Evolutionary conservation across 2,329 filamentous ascomycete genomes (phyloP), one percentile per base, ranked within the genome.

Genomic region (Fusarium ambrosium): DNA sequence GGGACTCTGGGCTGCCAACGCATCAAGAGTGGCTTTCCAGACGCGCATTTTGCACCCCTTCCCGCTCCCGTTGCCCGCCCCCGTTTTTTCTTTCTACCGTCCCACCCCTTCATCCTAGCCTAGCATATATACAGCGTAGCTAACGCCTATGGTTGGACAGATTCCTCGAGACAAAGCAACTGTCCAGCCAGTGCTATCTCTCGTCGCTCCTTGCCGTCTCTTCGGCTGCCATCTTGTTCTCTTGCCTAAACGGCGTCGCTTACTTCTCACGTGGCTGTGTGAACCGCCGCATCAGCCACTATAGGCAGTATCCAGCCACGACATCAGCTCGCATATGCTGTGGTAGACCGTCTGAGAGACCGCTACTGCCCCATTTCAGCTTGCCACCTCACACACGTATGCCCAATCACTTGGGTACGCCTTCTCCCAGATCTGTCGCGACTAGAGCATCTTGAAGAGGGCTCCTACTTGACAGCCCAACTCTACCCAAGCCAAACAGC

Each of bases 301-400:
- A 56, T 41, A 70, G 68, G 61, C 70, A 72, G 66, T 64, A 64
- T 83, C 83, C 84, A 82, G 83, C 81, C 80, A 76, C 84, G 79
- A 86, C 86, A 87, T 87, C 87, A 86, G 86, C 87, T 85, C 88
- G 89, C 89, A 90, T 89, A 88, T 89, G 87, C 86, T 85, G 86
- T 86, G 85, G 85, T 85, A 85, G 83, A 85, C 85, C 85, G 85
- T 86, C 85, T 86, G 84, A 86, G 84, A 84, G 43, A 84, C 60
- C 84, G 84, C 86, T 84, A 83, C 85, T 69, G 70, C 68, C 85
- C 84, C 74, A 83, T 87, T 83, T 84, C 45, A 85, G 83, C 82
- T 82, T 91, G 89, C 89, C 89, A 91, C 86, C 89, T 87, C 89
- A 91, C 89, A 85, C 84, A 85, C 88, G 84, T 87, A 88, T 87